These are phyloP conservation scores for Phytopythium delawarense DNA, from an alignment of 352 stramenopile species.

Conservation along the genomic window DNA sequence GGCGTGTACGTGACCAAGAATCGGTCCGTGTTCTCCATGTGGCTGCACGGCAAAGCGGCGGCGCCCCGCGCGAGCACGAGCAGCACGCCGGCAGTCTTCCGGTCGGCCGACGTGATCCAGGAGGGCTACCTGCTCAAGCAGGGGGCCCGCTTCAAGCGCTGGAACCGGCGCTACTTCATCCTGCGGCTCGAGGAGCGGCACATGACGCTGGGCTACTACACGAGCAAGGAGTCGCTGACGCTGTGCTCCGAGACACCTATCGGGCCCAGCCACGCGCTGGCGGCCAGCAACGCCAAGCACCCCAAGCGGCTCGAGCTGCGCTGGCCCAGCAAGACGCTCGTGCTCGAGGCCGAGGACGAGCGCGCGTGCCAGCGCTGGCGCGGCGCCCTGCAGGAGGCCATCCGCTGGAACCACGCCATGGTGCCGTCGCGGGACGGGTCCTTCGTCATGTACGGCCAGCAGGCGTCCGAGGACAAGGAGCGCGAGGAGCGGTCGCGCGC, in stretches of 20 bases:
- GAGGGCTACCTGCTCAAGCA: conserved; percentile 85
- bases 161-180: conserved; percentile 85
- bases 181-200: conserved; percentile 81
- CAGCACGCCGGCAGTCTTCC: conserved; percentile 59
- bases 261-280: conserved; percentile 57
- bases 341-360: conserved; percentile 70
- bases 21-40: conserved; percentile 82
- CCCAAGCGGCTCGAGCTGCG: conserved; percentile 62
- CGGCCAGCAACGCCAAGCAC: conserved; percentile 50
- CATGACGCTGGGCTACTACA: conserved; percentile 88
- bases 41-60: conserved; percentile 74
- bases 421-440: conserved; percentile 72
- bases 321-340: conserved; percentile 68
- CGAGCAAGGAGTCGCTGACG: conserved; percentile 73
- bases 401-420: conserved; percentile 87
- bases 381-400: conserved; percentile 70
- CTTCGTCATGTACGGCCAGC: conserved; percentile 78
- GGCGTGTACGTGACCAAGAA: conserved; percentile 86
- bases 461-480: conserved; percentile 64
- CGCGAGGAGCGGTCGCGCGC: conserved; percentile 65
- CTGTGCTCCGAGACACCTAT: conserved; percentile 84
- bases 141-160: conserved; percentile 73
- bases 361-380: conserved; percentile 55
- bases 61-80: conserved; percentile 23
- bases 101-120: conserved; percentile 80